Evolutionary conservation across 2,329 filamentous ascomycete genomes (phyloP).

Genomic region (Colletotrichum gloeosporioides): DNA sequence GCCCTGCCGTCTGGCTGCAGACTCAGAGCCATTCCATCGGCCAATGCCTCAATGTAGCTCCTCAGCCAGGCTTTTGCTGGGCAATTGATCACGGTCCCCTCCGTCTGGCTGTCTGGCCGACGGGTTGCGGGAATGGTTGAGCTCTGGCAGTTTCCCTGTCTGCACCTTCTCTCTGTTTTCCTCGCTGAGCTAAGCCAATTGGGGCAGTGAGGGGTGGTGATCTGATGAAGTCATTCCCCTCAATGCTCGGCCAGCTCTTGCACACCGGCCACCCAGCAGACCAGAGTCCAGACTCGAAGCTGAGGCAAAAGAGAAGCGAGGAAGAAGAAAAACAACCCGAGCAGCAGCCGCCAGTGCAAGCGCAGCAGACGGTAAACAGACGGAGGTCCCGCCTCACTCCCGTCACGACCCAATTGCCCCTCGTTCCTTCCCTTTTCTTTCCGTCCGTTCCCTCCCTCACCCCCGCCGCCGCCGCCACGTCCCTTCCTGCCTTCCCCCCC

Average conservation of each 20-base stretch:
- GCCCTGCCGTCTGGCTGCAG: neutral
- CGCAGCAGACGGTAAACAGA: neutral
- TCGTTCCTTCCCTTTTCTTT: neutral
- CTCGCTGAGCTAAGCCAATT: neutral
- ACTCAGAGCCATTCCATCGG: neutral
- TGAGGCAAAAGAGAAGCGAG: neutral
- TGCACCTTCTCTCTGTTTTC: neutral
- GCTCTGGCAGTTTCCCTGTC: neutral
- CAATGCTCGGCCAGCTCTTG: neutral
- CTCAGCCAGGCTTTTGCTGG: neutral
- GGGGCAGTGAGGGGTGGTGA: neutral
- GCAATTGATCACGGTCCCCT: neutral
- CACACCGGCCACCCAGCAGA: neutral
- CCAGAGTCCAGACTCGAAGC: neutral
- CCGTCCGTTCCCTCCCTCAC: neutral
- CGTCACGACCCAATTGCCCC: neutral
- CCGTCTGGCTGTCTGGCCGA: neutral
- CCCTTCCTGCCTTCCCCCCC: neutral
- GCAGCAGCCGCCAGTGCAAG: neutral
- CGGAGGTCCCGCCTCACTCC: neutral
- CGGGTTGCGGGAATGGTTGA: neutral
- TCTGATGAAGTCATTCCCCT: slow-evolving; percentile 14
- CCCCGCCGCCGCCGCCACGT: neutral
- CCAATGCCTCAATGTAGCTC: neutral
- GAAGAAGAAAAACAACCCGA: neutral